A percentile compares a stretch with the other conserved stretches of the same genome.
Evolutionary conservation across 148 eudicot genomes (phyloP).

Genomic region (Rhododendron kiyosumense): DNA sequence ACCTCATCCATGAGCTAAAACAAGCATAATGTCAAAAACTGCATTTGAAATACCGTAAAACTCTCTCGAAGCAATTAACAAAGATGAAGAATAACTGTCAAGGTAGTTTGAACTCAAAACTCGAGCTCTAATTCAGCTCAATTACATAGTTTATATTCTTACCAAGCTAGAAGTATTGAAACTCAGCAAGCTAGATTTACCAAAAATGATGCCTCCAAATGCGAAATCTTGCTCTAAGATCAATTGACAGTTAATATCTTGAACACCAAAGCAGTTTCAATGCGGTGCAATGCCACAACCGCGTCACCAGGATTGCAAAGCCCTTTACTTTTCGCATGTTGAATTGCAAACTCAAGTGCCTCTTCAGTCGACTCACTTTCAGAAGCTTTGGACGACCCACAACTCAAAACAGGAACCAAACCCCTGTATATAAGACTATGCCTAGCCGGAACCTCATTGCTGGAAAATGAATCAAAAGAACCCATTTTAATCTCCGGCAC

Average conservation of each 20-base stretch:
- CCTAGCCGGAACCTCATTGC: constrained; percentile 15
- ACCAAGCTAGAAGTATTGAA: neutral
- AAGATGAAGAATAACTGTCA: neutral
- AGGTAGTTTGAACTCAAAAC: neutral
- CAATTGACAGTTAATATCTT: constrained; percentile 5
- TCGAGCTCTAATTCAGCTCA: neutral
- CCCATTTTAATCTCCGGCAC: constrained; percentile 2
- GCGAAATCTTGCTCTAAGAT: neutral
- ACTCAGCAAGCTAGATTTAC: neutral
- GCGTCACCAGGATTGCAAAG: constrained; percentile 17
- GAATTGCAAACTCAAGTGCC: constrained; percentile 10
- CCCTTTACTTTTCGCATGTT: constrained; percentile 4
- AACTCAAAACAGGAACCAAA: constrained; percentile 11
- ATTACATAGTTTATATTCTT: neutral
- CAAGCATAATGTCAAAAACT: neutral
- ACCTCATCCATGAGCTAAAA: neutral
- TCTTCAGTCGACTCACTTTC: constrained; percentile 5
- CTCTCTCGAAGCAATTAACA: neutral
- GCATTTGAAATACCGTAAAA: neutral
- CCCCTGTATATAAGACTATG: constrained; percentile 15
- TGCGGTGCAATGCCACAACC: constrained; percentile 13
- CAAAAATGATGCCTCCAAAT: neutral
- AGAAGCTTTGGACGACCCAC: neutral
- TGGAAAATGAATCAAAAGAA: constrained; percentile 9
- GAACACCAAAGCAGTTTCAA: constrained; percentile 5